Conservation (phyloP, 768 basidiomycete genomes). For the Kwoniella newhampshirensis region DNA sequence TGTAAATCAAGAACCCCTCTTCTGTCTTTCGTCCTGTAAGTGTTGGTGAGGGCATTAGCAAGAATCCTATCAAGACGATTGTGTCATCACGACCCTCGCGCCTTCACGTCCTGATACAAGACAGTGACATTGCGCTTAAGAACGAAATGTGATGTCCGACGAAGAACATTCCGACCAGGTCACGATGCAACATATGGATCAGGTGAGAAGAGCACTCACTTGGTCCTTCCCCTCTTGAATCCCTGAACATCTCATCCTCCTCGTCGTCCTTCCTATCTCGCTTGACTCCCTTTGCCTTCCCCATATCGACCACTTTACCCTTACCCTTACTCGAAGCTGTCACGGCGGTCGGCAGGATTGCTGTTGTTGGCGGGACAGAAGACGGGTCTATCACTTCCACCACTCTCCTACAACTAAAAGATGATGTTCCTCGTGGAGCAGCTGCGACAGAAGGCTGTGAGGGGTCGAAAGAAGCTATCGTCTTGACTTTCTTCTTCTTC, state of each 20-base stretch:
- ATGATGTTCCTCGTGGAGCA: background rate
- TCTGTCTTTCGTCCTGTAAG: conserved; percentile 52
- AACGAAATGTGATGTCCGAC: background rate
- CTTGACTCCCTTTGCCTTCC: conserved; percentile 15
- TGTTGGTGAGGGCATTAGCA: background rate
- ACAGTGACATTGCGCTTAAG: background rate
- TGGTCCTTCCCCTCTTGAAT: conserved; percentile 49
- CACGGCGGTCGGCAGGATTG: background rate
- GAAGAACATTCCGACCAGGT: background rate
- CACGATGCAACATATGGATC: background rate
- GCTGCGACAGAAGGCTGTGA: no score
- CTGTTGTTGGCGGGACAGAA: background rate
- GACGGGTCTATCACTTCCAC: conserved; percentile 29
- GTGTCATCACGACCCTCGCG: background rate
- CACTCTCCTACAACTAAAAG: background rate
- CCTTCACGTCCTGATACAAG: background rate
- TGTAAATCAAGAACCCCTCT: conserved; percentile 54
- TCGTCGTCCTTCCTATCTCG: conserved; percentile 31
- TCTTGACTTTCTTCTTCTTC: conserved; percentile 42
- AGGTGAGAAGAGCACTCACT: conserved; percentile 21
- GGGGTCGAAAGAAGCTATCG: background rate
- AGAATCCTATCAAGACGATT: background rate
- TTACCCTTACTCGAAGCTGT: background rate
- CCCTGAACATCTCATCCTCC: conserved; percentile 48
- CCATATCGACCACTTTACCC: background rate